Percentiles rank a stretch among this genome's conserved stretches.
phyloP scores from a whole-genome alignment of 345 rosid genomes.

The Turnera subulata region DNA sequence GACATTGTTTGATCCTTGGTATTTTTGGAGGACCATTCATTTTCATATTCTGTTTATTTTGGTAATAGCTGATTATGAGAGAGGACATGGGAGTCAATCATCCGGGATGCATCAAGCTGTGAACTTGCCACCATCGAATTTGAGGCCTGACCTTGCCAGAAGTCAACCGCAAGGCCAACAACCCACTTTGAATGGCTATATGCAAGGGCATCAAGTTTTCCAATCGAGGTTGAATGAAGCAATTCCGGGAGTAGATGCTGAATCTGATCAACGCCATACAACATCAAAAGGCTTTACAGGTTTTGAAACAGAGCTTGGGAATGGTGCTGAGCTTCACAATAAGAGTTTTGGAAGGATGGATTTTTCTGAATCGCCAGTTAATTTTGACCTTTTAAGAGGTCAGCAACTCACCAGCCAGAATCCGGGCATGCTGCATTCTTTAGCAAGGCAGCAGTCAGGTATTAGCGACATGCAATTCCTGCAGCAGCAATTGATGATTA shows the following conservation, averaged over 20 bases:
- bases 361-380: conserved; percentile 24
- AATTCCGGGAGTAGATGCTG: conserved; percentile 58
- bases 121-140: conserved; percentile 41
- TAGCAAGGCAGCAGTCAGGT: conserved; percentile 53
- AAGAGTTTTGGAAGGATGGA: conserved; percentile 3
- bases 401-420: conserved; percentile 34
- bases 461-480: conserved; percentile 53
- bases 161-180: conserved; percentile 51
- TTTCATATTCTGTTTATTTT: conserved; percentile 22
- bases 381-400: conserved; percentile 38
- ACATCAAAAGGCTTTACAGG: conserved; percentile 46
- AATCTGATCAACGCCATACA: conserved; percentile 44
- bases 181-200: conserved; percentile 53
- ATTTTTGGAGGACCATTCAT: conserved; percentile 9
- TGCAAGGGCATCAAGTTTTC: conserved; percentile 48
- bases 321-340: background rate
- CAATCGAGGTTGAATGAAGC: conserved; percentile 53
- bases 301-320: conserved; percentile 41
- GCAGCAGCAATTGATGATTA: conserved; percentile 66
- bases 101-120: conserved; percentile 54
- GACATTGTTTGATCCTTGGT: background rate
- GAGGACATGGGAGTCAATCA: conserved; percentile 37
- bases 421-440: conserved; percentile 24
- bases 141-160: conserved; percentile 52
- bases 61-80: conserved; percentile 54